These are phyloP conservation scores for Fusarium sororula DNA, from an alignment of 2,329 filamentous ascomycete species.

Conservation along the genomic window DNA sequence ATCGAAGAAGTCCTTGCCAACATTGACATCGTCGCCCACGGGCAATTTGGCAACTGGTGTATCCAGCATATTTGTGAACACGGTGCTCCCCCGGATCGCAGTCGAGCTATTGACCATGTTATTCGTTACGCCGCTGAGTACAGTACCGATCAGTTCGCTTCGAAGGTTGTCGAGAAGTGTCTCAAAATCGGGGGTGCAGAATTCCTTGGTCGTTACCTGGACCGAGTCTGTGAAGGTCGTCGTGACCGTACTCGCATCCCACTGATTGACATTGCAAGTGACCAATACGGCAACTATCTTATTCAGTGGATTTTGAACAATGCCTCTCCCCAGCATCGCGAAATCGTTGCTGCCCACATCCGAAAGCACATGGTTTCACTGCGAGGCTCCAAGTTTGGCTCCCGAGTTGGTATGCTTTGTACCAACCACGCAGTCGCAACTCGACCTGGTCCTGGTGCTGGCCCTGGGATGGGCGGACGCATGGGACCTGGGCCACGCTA, in stretches of 20 bases:
- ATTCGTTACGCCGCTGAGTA: slow-evolving; percentile 94
- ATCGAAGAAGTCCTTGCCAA: slow-evolving; percentile 96
- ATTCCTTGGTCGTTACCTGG: slow-evolving; percentile 91
- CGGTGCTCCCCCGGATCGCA: slow-evolving; percentile 88
- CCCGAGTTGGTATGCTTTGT: slow-evolving; percentile 97
- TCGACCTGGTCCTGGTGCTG: slow-evolving; percentile 84
- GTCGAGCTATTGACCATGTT: slow-evolving; percentile 93
- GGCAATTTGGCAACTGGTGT: slow-evolving; percentile 99
- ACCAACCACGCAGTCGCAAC: slow-evolving; percentile 92
- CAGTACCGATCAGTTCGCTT: slow-evolving; percentile 98
- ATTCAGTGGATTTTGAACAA: slow-evolving; percentile 97
- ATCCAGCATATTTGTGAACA: slow-evolving; percentile 99
- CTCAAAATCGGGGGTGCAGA: slow-evolving; percentile 94
- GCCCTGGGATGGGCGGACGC: slow-evolving; percentile 68
- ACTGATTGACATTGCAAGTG: slow-evolving; percentile 96
- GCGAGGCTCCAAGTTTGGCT: slow-evolving; percentile 97
- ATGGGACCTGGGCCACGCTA: slow-evolving; percentile 69
- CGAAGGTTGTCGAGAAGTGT: slow-evolving; percentile 99
- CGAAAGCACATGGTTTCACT: slow-evolving; percentile 99
- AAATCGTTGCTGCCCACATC: slow-evolving; percentile 92
- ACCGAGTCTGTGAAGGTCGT: slow-evolving; percentile 91
- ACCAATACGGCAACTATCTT: slow-evolving; percentile 98
- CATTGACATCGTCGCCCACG: slow-evolving; percentile 95
- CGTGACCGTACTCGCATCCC: slow-evolving; percentile 93
- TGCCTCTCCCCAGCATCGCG: slow-evolving; percentile 85